These are phyloP conservation scores for Neurospora tetrasperma DNA, from an alignment of 495 filamentous ascomycete species.

Conservation along the genomic window DNA sequence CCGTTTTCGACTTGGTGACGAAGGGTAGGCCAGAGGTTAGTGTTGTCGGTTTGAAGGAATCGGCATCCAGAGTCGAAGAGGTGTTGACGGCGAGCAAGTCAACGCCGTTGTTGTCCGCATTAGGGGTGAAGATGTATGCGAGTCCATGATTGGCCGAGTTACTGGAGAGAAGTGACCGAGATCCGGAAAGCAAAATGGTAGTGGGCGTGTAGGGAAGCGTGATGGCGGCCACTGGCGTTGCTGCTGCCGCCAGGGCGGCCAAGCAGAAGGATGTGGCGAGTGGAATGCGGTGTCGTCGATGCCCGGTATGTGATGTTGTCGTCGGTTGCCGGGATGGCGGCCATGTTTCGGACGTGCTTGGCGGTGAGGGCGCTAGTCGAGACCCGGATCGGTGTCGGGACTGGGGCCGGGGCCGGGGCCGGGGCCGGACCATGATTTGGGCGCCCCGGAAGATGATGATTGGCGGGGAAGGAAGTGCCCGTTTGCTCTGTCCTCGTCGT, in stretches of 20 bases:
- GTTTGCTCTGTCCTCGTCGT: background rate
- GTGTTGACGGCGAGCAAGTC: slow-evolving; percentile 55
- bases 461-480: background rate
- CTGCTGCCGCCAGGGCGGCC: background rate
- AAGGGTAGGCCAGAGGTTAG: slow-evolving; percentile 60
- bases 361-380: background rate
- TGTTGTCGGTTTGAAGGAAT: slow-evolving; percentile 42
- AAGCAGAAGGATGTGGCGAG: background rate
- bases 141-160: slow-evolving; percentile 15
- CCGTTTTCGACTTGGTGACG: slow-evolving; percentile 27
- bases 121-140: slow-evolving; percentile 51
- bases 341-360: background rate
- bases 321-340: background rate
- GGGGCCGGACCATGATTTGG: background rate
- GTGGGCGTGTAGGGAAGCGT: slow-evolving; percentile 68
- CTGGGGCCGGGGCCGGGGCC: background rate
- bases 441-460: background rate
- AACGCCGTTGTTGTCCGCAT: slow-evolving; percentile 29
- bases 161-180: slow-evolving; percentile 29
- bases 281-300: background rate
- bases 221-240: slow-evolving; percentile 15
- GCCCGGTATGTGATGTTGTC: slow-evolving; percentile 1
- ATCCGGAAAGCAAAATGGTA: slow-evolving; percentile 45
- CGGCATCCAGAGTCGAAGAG: slow-evolving; percentile 41
- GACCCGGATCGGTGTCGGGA: background rate